Conservation (phyloP, 768 basidiomycete genomes). For the Ephemerocybe angulata region DNA sequence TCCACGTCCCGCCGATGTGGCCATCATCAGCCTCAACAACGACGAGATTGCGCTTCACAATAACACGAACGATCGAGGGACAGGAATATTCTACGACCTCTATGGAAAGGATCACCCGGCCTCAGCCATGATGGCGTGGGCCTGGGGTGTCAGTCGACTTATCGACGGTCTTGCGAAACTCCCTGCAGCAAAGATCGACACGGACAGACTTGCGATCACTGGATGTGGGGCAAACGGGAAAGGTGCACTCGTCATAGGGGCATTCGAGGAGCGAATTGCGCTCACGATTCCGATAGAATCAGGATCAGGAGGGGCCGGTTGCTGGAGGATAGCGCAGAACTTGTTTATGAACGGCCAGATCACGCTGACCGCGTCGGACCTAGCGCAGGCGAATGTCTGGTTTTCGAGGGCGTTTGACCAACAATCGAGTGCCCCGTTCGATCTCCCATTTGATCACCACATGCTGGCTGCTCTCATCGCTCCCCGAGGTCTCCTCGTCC, state of each 20-base stretch:
- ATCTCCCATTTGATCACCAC: slow-evolving; percentile 58
- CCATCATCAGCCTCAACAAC: slow-evolving; percentile 50
- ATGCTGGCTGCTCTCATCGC: slow-evolving; percentile 52
- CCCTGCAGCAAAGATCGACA: slow-evolving; percentile 44
- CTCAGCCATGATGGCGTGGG: slow-evolving; percentile 57
- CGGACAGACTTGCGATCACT: slow-evolving; percentile 48
- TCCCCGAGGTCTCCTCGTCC: slow-evolving; percentile 48
- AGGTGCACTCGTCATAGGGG: slow-evolving; percentile 56
- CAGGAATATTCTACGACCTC: slow-evolving; percentile 55
- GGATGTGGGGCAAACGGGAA: slow-evolving; percentile 61
- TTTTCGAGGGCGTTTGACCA: slow-evolving; percentile 47
- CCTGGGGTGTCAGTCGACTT: slow-evolving; percentile 57
- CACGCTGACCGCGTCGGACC: slow-evolving; percentile 53
- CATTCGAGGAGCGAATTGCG: slow-evolving; percentile 54
- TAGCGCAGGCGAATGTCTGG: slow-evolving; percentile 58
- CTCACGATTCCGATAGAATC: slow-evolving; percentile 62
- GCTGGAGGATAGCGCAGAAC: slow-evolving; percentile 54
- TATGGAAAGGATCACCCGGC: slow-evolving; percentile 47
- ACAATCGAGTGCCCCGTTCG: slow-evolving; percentile 40
- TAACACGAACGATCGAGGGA: slow-evolving; percentile 42
- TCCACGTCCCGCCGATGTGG: slow-evolving; percentile 35
- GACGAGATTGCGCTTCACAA: slow-evolving; percentile 49
- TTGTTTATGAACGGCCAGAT: slow-evolving; percentile 37
- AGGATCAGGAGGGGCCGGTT: slow-evolving; percentile 56
- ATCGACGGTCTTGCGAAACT: slow-evolving; percentile 54